Conservation (phyloP, 352 stramenopile genomes). For the Blastocystis sp. region DNA sequence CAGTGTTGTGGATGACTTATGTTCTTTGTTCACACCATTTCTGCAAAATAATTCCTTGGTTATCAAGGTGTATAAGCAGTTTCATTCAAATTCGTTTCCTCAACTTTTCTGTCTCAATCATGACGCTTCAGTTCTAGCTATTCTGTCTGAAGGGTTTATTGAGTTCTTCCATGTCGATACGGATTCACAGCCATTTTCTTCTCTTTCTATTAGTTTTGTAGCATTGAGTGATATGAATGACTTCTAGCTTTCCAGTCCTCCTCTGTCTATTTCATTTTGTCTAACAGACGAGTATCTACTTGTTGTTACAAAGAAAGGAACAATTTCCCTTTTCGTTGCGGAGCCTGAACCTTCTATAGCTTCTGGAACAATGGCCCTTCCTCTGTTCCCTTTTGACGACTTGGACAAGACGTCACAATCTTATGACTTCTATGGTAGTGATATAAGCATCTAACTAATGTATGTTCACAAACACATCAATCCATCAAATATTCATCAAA, state of each 20-base stretch:
- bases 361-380: neutral
- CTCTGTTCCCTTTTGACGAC: neutral
- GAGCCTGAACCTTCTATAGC: neutral
- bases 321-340: neutral
- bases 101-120: conserved; percentile 19
- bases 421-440: neutral
- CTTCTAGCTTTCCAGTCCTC: neutral
- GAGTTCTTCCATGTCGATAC: conserved; percentile 1
- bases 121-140: conserved; percentile 3
- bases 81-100: neutral
- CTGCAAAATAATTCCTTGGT: neutral
- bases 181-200: neutral
- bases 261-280: neutral
- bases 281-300: neutral
- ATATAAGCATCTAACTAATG: neutral
- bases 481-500: conserved; percentile 50
- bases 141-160: neutral
- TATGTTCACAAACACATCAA: neutral
- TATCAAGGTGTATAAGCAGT: conserved; percentile 46
- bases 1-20: neutral
- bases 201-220: neutral
- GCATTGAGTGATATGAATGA: neutral
- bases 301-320: neutral
- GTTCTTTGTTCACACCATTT: conserved; percentile 16
- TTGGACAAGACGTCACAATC: neutral